Evolutionary conservation across 1,139 yeast species (phyloP), one percentile per base, ranked within the genome.

Genomic region (Pichia sp.): DNA sequence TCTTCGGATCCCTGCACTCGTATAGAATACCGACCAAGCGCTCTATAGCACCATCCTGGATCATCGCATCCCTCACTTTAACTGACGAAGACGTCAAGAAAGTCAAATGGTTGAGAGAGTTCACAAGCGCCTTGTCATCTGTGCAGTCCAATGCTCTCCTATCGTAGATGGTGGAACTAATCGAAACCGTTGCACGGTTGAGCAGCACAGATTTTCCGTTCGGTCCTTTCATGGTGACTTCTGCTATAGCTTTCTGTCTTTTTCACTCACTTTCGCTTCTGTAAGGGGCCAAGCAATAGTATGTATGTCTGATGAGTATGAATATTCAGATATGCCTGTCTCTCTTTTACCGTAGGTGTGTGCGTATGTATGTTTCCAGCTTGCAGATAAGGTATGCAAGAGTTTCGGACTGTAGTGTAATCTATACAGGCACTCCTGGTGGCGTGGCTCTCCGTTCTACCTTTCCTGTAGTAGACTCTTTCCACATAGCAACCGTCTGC

Each of bases 11-110:
- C 61, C 80, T 82, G 66, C 97, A 90, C 64, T 87, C 95, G 66
- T 88, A 89, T 55, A 93, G 75, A 46, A 93, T 92, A 56, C 87
- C 87, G 45, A 93, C 89, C 55, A 93, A 77, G 51, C 98, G 76
- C 67, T 90, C 97, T 48, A 93, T 75, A 0, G 98, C 98, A 16
- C 99, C 99, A 70, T 93, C 99, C 26, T 75, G 76, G n/a, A 96
- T 81, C 47, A 93, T 76, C 0, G 97, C 90, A 64, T 93, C 98
- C 51, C 99, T 77, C 3, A 93, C 96, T 65, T 92, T 86, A 38
- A 90, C 87, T 61, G 90, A 85, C 13, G 95, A 85, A 1, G 95
- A 86, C 1, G 95, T 90, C 48, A 93, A 77, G 67, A 86, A 89
- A 0, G 97, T 90, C 56, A 93, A 76, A 72, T 90, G 95, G 70